Evolutionary conservation across 805 yeast species (phyloP).

Genomic region (Cyberlindnera euphorbiae): DNA sequence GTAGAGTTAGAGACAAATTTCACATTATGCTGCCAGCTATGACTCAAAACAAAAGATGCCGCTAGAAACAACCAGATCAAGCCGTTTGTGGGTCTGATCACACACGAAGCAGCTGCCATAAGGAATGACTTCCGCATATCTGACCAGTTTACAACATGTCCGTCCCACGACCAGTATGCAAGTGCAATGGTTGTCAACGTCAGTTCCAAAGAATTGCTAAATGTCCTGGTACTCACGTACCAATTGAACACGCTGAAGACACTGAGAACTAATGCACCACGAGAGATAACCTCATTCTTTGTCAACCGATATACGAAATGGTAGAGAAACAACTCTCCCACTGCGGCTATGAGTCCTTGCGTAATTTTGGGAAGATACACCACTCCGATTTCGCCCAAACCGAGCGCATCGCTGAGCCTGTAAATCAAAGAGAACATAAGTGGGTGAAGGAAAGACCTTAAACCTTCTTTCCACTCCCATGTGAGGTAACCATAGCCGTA

Average conservation of each 20-base stretch:
- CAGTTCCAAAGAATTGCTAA: conserved; percentile 80
- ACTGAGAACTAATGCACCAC: conserved; percentile 43
- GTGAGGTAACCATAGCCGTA: conserved; percentile 81
- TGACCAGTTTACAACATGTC: conserved; percentile 18
- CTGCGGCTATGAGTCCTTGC: conserved; percentile 65
- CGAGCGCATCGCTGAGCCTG: conserved; percentile 29
- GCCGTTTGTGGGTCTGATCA: conserved; percentile 81
- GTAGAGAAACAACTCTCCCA: conserved; percentile 62
- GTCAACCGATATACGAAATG: conserved; percentile 38
- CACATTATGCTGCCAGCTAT: conserved; percentile 7
- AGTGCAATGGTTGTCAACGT: conserved; percentile 62
- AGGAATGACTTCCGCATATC: conserved; percentile 35
- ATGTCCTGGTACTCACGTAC: conserved; percentile 76
- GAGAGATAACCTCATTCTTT: conserved; percentile 32
- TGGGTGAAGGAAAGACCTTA: conserved; percentile 81
- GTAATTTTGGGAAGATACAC: conserved; percentile 56
- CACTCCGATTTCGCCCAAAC: conserved; percentile 37
- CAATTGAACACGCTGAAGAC: conserved; percentile 74
- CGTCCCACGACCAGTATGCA: conserved; percentile 64
- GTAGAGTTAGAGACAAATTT: conserved; percentile 12
- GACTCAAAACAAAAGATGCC: conserved; percentile 9
- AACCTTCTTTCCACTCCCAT: conserved; percentile 87
- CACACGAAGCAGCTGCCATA: conserved; percentile 57
- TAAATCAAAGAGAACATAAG: conserved; percentile 52
- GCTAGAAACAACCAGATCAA: conserved; percentile 74